Evolutionary conservation across 257 asterid genomes (phyloP).

Genomic region (Plantago ovata): DNA sequence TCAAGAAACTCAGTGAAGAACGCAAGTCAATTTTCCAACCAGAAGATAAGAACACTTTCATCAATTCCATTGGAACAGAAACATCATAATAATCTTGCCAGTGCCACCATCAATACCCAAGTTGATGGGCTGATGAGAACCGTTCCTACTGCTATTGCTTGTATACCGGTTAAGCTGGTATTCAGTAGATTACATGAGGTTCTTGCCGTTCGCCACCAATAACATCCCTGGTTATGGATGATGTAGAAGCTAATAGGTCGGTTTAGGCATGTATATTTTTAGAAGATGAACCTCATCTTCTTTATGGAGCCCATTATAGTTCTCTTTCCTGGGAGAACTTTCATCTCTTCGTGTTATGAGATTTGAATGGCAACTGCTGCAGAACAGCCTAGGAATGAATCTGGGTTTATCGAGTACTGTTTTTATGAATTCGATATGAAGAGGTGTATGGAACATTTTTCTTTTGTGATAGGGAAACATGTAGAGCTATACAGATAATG

Average conservation of each 20-base stretch:
- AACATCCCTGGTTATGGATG: conserved; percentile 21
- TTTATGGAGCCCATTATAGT: too few species aligned
- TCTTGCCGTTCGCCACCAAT: conserved; percentile 62
- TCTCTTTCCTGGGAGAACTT: too few species aligned
- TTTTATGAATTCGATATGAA: too few species aligned
- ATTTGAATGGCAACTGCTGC: too few species aligned
- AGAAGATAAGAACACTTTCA: conserved; percentile 76
- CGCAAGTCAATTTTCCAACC: conserved; percentile 42
- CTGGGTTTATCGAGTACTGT: too few species aligned
- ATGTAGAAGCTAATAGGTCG: conserved; percentile 33
- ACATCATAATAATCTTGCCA: conserved; percentile 30
- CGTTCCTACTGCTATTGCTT: conserved; percentile 56
- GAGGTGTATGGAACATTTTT: too few species aligned
- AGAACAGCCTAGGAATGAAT: too few species aligned
- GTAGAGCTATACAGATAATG: too few species aligned
- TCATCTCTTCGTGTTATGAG: too few species aligned
- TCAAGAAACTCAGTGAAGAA: conserved; percentile 53
- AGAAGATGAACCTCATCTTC: conserved; percentile 51
- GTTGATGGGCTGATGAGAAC: conserved; percentile 51
- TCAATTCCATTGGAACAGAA: conserved; percentile 57
- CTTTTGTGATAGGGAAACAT: too few species aligned
- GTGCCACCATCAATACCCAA: conserved; percentile 24
- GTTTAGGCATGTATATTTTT: conserved; percentile 40
- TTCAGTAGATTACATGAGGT: conserved; percentile 92
- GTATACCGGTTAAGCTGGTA: conserved; percentile 90